Evolutionary conservation across 148 eudicot genomes (phyloP).

Genomic region (Simmondsia chinensis): DNA sequence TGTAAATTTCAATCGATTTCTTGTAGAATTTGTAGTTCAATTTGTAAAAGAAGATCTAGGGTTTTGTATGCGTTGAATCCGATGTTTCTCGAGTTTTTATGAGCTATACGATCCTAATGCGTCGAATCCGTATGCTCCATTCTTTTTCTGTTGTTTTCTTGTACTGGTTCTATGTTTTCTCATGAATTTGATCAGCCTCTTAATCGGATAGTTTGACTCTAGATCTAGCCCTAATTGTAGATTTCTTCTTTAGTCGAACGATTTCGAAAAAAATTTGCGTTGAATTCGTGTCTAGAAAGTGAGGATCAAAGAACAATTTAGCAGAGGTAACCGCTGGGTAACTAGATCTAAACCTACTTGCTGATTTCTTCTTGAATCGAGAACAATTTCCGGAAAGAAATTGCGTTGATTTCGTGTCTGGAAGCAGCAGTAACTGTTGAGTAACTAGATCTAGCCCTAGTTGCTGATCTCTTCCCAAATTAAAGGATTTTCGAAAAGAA

Average conservation of each 20-base stretch:
- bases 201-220: background rate
- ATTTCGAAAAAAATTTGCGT: too few species aligned
- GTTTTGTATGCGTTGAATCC: constrained; percentile 5
- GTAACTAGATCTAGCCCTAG: constrained; percentile 5
- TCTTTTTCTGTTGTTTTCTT: constrained; percentile 92
- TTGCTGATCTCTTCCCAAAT: background rate
- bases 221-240: background rate
- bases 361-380: too few species aligned
- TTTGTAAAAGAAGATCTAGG: background rate
- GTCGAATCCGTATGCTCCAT: constrained; percentile 65
- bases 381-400: too few species aligned
- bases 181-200: constrained; percentile 27
- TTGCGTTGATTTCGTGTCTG: too few species aligned
- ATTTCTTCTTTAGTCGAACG: too few species aligned
- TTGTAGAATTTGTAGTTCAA: background rate
- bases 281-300: background rate
- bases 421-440: too few species aligned
- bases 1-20: background rate
- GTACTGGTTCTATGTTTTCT: constrained; percentile 80
- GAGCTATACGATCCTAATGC: constrained; percentile 47
- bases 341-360: too few species aligned
- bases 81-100: constrained; percentile 32
- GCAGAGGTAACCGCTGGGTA: too few species aligned
- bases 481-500: background rate
- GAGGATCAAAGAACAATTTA: too few species aligned